Base-by-base conservation (phyloP, 768 basidiomycete genomes). In the Pleurotus tuber-regium region DNA sequence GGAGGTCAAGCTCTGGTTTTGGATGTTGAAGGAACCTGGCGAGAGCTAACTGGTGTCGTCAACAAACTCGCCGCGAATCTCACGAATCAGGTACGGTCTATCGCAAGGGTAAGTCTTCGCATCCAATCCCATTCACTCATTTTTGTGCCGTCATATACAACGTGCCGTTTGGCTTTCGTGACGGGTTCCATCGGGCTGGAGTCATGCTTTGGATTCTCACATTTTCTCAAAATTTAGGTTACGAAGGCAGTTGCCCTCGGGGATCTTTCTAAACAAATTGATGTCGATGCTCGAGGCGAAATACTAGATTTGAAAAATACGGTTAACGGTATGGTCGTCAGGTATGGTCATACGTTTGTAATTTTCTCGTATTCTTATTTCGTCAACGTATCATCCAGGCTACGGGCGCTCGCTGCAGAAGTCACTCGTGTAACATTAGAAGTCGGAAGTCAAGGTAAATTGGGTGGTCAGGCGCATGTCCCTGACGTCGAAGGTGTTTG, bases 181-280 rank as follows among this genome's bases (percentile, higher is more conserved):
- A n/a, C n/a, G n/a, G n/a, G n/a, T n/a, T n/a, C n/a, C n/a, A n/a
- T n/a, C n/a, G n/a, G n/a, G n/a, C n/a, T n/a, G n/a, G n/a, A n/a
- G n/a, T n/a, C n/a, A n/a, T n/a, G n/a, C n/a, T n/a, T n/a, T n/a
- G n/a, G n/a, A n/a, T n/a, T n/a, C n/a, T n/a, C n/a, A n/a, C n/a
- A n/a, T n/a, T n/a, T n/a, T n/a, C n/a, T 8, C 30, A 31, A 31
- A 31, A 7, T 24, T 12, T 21, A 84, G 54, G 95, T 98, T 54
- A 97, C 95, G 16, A 94, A 91, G 70, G 95, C 94, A 4, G 93
- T 97, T 64, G 94, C 93, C 0, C 71, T 87, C 44, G 94, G 94
- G 19, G 93, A 98, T 68, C 70, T 93, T 59, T 86, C 82, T 44
- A 90, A 90, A 66, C 91, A 89, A 64, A 95, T 98, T 60, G 90